Base-by-base conservation (phyloP, 306 rosid genomes). In the Glycine tomentella region DNA sequence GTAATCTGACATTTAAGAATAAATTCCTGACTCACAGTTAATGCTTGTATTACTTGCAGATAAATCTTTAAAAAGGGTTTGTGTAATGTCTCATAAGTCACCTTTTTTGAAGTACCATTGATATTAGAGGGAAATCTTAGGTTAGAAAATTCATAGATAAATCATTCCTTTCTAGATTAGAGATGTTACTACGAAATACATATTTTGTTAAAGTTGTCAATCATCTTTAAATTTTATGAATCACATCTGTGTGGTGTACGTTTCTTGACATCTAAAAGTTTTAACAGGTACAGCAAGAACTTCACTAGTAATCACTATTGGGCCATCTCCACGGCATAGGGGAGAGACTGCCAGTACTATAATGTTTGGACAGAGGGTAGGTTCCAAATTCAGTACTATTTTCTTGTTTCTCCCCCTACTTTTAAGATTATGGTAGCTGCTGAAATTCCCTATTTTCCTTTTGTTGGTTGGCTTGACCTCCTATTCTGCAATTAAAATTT, bases 261-360 rank as follows among this genome's bases (percentile, higher is more conserved):
- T 80, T 75, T 75, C 55, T 44, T 91, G 81, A 81, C 83, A 48
- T 74, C 16, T 74, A 52, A 76, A 84, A 80, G 65, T 75, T 77
- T 79, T 74, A 65, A 84, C 93, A 96, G 99, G 99, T 80, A 88
- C 98, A 11, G 98, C 99, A 9, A 96, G 99, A 88, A 93, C 99
- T 75, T 96, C 99, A 48, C 88, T 96, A 70, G 85, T 96, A 78
- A 90, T 96, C 76, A 92, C 99, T 40, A 93, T 93, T 67, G 97
- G 99, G 62, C 99, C 99, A 7, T 96, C 99, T 64, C 99, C 99
- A 59, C 91, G 93, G 45, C 98, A 96, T 76, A 90, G 98, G 87
- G 99, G 98, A 87, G 99, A 96, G 90, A 96, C 99, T 15, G 82
- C 98, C 48, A 96, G 99, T 82, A 96, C 99, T 50, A 92, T 96